Percentiles rank a stretch among this genome's conserved stretches.
These are phyloP conservation scores for Coniferiporia sulphurascens DNA, from an alignment of 1,284 basidiomycete genomes.

Conservation along the genomic window DNA sequence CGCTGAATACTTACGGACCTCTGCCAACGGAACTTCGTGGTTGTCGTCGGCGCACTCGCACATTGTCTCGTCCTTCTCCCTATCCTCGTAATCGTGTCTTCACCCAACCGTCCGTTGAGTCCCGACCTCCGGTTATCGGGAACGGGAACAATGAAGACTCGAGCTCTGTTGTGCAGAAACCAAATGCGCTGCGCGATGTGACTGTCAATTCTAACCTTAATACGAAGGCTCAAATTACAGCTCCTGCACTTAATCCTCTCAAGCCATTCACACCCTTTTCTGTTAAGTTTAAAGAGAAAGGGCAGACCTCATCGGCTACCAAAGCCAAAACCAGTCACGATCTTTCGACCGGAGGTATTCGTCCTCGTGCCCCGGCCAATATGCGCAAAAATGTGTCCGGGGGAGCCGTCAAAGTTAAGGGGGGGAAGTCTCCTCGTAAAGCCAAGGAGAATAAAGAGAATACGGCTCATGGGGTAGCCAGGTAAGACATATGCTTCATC, in stretches of 20 bases:
- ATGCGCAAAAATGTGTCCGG: slow-evolving; percentile 53
- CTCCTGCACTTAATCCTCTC: slow-evolving; percentile 34
- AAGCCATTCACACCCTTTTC: slow-evolving; percentile 41
- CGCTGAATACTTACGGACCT: slow-evolving; percentile 61
- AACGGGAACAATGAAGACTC: slow-evolving; percentile 18
- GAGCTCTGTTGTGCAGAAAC: not conserved
- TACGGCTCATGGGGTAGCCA: slow-evolving; percentile 41
- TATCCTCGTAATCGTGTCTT: slow-evolving; percentile 50
- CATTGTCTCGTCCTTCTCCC: slow-evolving; percentile 63
- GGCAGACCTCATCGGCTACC: slow-evolving; percentile 3
- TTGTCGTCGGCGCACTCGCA: slow-evolving; percentile 55
- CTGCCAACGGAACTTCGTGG: slow-evolving; percentile 63
- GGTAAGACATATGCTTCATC: slow-evolving; percentile 39
- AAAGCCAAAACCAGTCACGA: slow-evolving; percentile 25
- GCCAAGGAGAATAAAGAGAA: slow-evolving; percentile 27
- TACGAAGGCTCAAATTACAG: slow-evolving; percentile 26
- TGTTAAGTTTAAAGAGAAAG: slow-evolving; percentile 26
- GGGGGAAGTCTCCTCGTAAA: slow-evolving; percentile 27
- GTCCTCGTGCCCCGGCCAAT: slow-evolving; percentile 50
- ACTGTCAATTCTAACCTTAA: slow-evolving; percentile 36
- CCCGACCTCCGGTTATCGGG: slow-evolving; percentile 30
- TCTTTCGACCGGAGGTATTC: slow-evolving; percentile 30
- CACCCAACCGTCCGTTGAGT: slow-evolving; percentile 34
- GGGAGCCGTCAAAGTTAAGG: slow-evolving; percentile 52
- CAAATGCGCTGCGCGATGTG: slow-evolving; percentile 27